Conservation (phyloP, 345 rosid species). For the Aquilaria yunnanensis region DNA sequence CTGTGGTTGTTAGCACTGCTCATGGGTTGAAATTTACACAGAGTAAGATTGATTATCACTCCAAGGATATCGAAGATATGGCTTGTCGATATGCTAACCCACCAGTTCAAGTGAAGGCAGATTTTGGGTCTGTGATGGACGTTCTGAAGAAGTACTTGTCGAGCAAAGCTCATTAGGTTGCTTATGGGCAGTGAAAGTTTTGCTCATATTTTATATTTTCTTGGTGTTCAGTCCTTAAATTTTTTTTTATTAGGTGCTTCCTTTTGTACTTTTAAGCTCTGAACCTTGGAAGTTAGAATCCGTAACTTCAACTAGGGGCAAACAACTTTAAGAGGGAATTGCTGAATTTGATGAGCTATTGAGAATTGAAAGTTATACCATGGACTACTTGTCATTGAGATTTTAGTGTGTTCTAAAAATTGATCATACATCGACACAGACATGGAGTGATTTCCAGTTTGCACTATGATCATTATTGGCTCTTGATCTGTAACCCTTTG, state of each 20-base stretch:
- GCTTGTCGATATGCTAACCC: constrained; percentile 46
- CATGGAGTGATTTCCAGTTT: too few species aligned
- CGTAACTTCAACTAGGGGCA: constrained; percentile 9
- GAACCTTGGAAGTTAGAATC: constrained; percentile 5
- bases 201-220: constrained; percentile 2
- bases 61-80: constrained; percentile 39
- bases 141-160: constrained; percentile 36
- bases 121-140: constrained; percentile 47
- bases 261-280: constrained; percentile 4
- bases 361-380: not conserved
- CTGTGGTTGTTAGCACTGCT: constrained; percentile 50
- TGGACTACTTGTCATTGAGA: too few species aligned
- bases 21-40: constrained; percentile 53
- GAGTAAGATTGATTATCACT: constrained; percentile 48
- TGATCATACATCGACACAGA: too few species aligned
- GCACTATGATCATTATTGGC: too few species aligned
- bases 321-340: constrained; percentile 5
- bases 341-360: constrained; percentile 6
- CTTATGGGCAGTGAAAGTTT: constrained; percentile 9
- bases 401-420: too few species aligned
- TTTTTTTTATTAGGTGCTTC: constrained; percentile 3
- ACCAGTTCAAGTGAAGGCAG: constrained; percentile 41
- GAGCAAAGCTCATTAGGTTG: constrained; percentile 19
- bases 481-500: too few species aligned
- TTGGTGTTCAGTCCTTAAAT: not conserved